Conservation (phyloP, 495 filamentous ascomycete genomes). For the Friedmanniomyces simplex region DNA sequence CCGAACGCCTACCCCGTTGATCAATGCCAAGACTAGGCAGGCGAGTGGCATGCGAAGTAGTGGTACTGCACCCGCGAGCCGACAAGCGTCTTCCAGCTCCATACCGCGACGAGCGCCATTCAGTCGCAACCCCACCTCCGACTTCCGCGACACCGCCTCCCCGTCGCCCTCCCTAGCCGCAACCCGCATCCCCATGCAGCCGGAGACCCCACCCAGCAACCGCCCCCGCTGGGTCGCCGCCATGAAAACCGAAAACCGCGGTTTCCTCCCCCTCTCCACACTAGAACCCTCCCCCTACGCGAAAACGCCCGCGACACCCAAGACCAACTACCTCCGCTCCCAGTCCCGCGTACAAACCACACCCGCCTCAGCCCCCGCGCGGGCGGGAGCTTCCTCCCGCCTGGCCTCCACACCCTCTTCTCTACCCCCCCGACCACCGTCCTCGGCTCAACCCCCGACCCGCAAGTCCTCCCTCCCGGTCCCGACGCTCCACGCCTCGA, state of each 20-base stretch:
- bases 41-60: background rate
- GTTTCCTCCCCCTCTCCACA: slow-evolving; percentile 16
- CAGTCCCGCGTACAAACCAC: background rate
- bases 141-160: background rate
- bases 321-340: slow-evolving; percentile 19
- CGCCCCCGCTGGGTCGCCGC: slow-evolving; percentile 8
- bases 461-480: slow-evolving; percentile 10
- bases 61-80: background rate
- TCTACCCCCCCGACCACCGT: background rate
- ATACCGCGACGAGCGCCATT: slow-evolving; percentile 10
- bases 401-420: slow-evolving; percentile 6
- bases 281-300: slow-evolving; percentile 20
- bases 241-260: slow-evolving; percentile 2
- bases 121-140: background rate
- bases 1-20: slow-evolving; percentile 16
- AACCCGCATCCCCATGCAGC: background rate
- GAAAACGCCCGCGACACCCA: slow-evolving; percentile 12
- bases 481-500: background rate
- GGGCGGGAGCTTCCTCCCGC: background rate
- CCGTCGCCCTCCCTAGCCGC: slow-evolving; percentile 2
- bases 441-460: background rate
- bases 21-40: slow-evolving; percentile 4
- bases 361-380: background rate
- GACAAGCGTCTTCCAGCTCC: background rate
- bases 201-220: background rate